A percentile compares a stretch with the other conserved stretches of the same genome.
Conservation (phyloP, 1,284 basidiomycete species). For the Ceratobasidium papillatum region DNA sequence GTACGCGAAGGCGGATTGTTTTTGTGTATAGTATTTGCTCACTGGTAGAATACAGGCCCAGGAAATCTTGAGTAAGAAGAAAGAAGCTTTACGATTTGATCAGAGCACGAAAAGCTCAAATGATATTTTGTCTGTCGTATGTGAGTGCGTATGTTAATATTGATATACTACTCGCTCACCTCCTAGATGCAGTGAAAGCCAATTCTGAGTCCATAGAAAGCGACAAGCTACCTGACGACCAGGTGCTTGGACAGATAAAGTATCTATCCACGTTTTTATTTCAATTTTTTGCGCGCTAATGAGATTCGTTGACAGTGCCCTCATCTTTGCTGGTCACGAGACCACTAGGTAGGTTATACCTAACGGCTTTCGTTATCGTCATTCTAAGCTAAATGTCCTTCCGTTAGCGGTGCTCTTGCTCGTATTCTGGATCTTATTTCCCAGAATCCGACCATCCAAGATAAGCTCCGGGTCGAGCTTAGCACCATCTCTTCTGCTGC, state of each 20-base stretch:
- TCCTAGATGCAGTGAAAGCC: slow-evolving; percentile 4
- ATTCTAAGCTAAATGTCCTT: neutral
- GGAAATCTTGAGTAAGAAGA: neutral
- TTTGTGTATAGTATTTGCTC: neutral
- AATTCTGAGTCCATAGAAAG: neutral
- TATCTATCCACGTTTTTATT: neutral
- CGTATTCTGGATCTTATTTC: slow-evolving; percentile 10
- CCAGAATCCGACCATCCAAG: neutral
- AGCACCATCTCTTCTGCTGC: neutral
- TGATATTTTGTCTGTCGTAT: slow-evolving; percentile 20
- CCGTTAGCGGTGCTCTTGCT: slow-evolving; percentile 19
- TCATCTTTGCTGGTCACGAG: slow-evolving; percentile 19
- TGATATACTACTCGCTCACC: neutral
- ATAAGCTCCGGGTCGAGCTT: slow-evolving; percentile 7
- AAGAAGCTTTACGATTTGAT: neutral
- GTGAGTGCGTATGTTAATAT: neutral
- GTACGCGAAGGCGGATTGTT: neutral
- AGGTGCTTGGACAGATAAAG: slow-evolving; percentile 31
- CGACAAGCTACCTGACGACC: slow-evolving; percentile 9
- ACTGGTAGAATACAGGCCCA: neutral
- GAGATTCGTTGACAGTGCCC: neutral
- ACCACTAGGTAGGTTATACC: slow-evolving; percentile 1
- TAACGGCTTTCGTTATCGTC: neutral
- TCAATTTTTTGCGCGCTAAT: neutral
- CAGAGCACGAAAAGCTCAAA: neutral